Base-by-base conservation (phyloP, 495 filamentous ascomycete species). In the Lophium mytilinum region DNA sequence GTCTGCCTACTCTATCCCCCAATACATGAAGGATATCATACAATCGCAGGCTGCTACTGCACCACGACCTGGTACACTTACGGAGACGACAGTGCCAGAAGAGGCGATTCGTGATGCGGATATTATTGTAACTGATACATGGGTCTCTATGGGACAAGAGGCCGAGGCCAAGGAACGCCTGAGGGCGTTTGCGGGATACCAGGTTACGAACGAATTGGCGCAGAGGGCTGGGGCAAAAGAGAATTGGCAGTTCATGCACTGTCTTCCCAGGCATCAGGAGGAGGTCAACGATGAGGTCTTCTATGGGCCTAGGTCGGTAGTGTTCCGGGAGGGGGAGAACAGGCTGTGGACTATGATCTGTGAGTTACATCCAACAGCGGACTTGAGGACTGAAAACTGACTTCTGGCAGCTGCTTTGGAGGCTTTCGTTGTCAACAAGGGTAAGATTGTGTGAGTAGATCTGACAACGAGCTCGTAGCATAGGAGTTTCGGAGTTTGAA, bases 191-290 rank as follows among this genome's bases (percentile, higher is more conserved):
- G 77, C 79, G 33, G 90, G 92, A 35, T 98, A 89, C 71, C 92
- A 96, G 69, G 85, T 98, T 61, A 95, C 90, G 3, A 72, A 80
- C 11, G 86, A 88, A 47, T 72, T 98, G 37, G 93, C 89, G 1
- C 77, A 84, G 72, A 78, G 83, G 43, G 93, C 92, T 40, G 89
- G 89, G 34, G 93, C 93, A 11, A 94, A 94, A 68, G 77, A 85
- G 35, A 77, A 78, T 56, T 98, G 93, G 93, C 90, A 88, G 73
- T 98, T 97, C 67, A 96, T 98, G 93, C 93, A 98, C 77, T 98
- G 93, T 68, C 71, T 98, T 50, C 93, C 93, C n/a, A 80, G 93
- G 50, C 90, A 98, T 63, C 81, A 78, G 0, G 92, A 98, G 73
- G 93, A 98, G 73, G 93, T 97, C 9, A 83, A 81, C 52, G 91